Evolutionary conservation across 2,329 filamentous ascomycete genomes (phyloP), one percentile per base, ranked within the genome.

Genomic region (Nannizzia gypsea): DNA sequence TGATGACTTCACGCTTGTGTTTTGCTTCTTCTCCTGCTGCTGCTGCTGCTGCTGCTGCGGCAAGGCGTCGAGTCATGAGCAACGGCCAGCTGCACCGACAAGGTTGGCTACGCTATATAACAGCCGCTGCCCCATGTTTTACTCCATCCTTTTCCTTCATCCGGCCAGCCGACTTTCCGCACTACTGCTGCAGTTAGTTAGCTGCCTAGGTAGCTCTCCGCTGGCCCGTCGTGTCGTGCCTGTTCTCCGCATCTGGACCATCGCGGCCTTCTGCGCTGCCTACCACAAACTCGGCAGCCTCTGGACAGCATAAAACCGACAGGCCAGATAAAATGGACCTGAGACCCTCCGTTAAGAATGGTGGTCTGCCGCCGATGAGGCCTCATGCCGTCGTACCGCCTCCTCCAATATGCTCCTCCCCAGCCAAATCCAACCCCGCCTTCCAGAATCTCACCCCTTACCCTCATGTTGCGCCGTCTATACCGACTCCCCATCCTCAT

Each of bases 401-500:
- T 59, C 63, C 17, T 58, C 63, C 57, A 63, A 63, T 57, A n/a
- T 40, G 38, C 34, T 26, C 36, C 6, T 28, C 55, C 24, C 8
- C 55, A 2, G 34, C 55, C 13, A 57, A 57, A 57, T 40, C 69
- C 69, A n/a, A 61, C 59, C 40, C 66, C 68, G 38, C 73, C 69
- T 62, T 68, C 67, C 56, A 67, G 66, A 59, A 57, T 42, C 20
- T 65, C 66, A 38, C 67, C 65, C 61, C 62, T 63, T 59, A 61
- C 65, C 22, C 67, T 64, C 22, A 59, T 28, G 5, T 55, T 44
- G 57, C 58, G 24, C 59, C 40, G 8, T 58, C 64, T 57, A 64
- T 69, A 64, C 62, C 67, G 59, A 71, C 75, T 60, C 67, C 72
- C 59, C 73, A 75, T 59, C 72, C 78, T 8, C 79, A 82, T 63